Conservation (phyloP, 225 moss, liverwort and hornwort genomes). For the Physcomitrium patens region DNA sequence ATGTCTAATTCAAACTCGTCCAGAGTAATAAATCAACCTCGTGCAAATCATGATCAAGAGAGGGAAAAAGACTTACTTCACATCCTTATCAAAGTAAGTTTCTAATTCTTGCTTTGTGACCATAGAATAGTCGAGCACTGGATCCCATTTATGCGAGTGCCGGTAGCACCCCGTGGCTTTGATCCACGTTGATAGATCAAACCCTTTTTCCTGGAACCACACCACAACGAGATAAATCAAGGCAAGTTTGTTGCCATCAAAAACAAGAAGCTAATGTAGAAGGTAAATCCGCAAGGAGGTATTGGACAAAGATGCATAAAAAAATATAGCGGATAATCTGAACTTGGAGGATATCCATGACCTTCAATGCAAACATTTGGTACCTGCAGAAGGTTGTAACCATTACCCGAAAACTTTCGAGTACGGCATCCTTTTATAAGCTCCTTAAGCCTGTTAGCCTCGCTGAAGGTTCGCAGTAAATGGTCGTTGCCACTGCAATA, state of each 20-base stretch:
- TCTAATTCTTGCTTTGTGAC: constrained; percentile 65
- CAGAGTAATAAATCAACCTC: not conserved
- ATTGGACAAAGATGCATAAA: not conserved
- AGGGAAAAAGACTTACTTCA: constrained; percentile 40
- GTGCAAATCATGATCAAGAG: not conserved
- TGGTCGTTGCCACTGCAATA: constrained; percentile 60
- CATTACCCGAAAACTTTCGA: constrained; percentile 59
- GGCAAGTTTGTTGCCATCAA: not conserved
- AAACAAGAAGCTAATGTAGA: not conserved
- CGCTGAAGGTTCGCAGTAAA: constrained; percentile 71
- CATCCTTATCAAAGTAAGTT: constrained; percentile 40
- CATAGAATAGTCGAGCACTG: constrained; percentile 55
- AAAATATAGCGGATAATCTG: not conserved
- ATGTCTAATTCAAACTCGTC: not conserved
- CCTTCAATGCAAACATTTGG: not conserved
- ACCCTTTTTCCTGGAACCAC: constrained; percentile 59
- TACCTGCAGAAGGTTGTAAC: constrained; percentile 75
- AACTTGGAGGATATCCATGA: not conserved
- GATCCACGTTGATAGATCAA: constrained; percentile 67
- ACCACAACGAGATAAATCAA: not conserved
- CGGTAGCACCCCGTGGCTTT: constrained; percentile 73
- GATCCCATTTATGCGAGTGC: constrained; percentile 51
- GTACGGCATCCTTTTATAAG: constrained; percentile 60
- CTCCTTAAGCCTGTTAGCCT: constrained; percentile 67
- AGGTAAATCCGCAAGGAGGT: not conserved